Base-by-base conservation (phyloP, 2,329 filamentous ascomycete species). In the Colletotrichum sansevieriae region DNA sequence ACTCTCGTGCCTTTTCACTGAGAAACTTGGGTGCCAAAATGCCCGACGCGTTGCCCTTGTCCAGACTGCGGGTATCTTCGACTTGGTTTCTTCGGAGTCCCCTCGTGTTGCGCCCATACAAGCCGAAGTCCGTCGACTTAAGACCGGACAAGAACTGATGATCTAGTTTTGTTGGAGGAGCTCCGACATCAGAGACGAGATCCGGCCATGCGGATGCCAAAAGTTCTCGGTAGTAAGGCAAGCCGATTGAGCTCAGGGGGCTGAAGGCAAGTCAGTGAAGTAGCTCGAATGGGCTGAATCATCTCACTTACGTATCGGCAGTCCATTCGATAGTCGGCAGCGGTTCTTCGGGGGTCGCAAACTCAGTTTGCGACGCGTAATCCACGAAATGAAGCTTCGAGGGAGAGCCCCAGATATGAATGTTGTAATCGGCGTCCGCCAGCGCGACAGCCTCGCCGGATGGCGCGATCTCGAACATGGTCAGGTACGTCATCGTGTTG, bases 161-260 rank as follows among this genome's bases (percentile, higher is more conserved):
- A 71, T 98, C 95, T 60, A 95, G 85, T 70, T 91, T 93, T 12
- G 86, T 81, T 0, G 95, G 92, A 15, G 94, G 93, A 13, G 92
- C 93, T 41, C 95, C 95, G 44, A 97, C 87, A 77, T 98, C 94
- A 66, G 92, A 95, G 1, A 96, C 80, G 74, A 95, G 85, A 75
- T 95, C 92, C 68, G 96, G 94, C 94, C 95, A 98, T 43, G 93
- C 91, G 3, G 96, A 99, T 43, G 97, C 85, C 11, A 99, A 85
- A 13, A 88, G 85, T 70, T 98, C 95, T 70, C 95, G 89, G 78
- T 99, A 99, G 78, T 95, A 97, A 1, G 96, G 95, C 87, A 99
- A 91, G 11, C 96, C 97, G 59, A 98, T 85, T 39, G 90, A 88
- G 79, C 91, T 98, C 47, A 99, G 78, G 0, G 96, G 94, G 5